phyloP scores from a whole-genome alignment of 2,329 filamentous ascomycete species.

The Ampelomyces quisqualis region DNA sequence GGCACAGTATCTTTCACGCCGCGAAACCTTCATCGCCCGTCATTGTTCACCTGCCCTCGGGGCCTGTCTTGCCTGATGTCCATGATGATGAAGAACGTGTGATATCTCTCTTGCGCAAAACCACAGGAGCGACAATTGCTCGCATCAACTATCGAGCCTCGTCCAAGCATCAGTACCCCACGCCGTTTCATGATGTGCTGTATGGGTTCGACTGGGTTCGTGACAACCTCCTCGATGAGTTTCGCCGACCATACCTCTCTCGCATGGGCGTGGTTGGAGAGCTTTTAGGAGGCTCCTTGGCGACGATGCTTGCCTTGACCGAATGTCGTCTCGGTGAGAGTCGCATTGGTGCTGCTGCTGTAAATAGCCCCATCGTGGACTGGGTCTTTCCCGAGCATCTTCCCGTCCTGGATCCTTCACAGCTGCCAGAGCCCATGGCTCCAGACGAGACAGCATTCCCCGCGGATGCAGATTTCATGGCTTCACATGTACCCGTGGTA shows the following conservation, averaged over 20 bases:
- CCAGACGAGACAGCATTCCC: slow-evolving; percentile 36
- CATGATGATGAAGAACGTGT: slow-evolving; percentile 33
- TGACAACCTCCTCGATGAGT: slow-evolving; percentile 39
- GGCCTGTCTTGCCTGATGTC: slow-evolving; percentile 37
- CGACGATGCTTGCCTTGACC: slow-evolving; percentile 52
- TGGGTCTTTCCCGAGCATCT: slow-evolving; percentile 48
- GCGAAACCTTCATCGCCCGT: slow-evolving; percentile 31
- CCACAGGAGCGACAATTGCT: slow-evolving; percentile 46
- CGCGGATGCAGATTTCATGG: slow-evolving; percentile 31
- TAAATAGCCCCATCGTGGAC: slow-evolving; percentile 52
- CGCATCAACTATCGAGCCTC: slow-evolving; percentile 50
- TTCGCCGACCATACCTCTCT: slow-evolving; percentile 25
- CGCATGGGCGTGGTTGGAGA: slow-evolving; percentile 51
- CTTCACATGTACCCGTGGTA: slow-evolving; percentile 8
- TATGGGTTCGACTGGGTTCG: slow-evolving; percentile 52
- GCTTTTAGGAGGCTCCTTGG: slow-evolving; percentile 51
- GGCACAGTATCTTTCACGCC: slow-evolving; percentile 39
- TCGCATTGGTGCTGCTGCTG: slow-evolving; percentile 48
- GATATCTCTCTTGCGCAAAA: slow-evolving; percentile 39
- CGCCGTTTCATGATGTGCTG: slow-evolving; percentile 51
- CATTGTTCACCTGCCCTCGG: slow-evolving; percentile 49
- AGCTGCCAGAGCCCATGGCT: slow-evolving; percentile 33
- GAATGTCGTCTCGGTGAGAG: slow-evolving; percentile 48
- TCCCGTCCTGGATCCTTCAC: slow-evolving; percentile 17
- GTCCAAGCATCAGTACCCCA: slow-evolving; percentile 44